Percentiles rank a stretch among this genome's conserved stretches.
These are phyloP conservation scores for Micractinium sp. DNA, from an alignment of 139 green algal genomes.

Conservation along the genomic window DNA sequence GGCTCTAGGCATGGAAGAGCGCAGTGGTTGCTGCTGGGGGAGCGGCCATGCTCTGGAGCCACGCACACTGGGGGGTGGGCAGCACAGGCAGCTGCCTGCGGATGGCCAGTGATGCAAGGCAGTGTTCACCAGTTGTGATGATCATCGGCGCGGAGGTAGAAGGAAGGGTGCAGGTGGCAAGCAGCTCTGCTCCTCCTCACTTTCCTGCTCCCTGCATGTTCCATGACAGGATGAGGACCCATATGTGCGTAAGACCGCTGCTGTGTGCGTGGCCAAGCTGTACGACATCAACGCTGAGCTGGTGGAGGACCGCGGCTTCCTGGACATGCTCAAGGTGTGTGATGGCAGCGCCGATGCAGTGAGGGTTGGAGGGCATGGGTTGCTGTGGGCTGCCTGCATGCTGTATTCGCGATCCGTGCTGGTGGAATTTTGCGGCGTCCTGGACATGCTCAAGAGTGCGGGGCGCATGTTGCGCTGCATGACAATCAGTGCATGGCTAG, in stretches of 20 bases:
- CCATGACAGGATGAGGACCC: slow-evolving; percentile 78
- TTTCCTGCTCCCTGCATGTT: background rate
- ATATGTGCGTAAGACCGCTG: slow-evolving; percentile 99
- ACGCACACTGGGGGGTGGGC: too few species aligned
- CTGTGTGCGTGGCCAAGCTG: slow-evolving; percentile 98
- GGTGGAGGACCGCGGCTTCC: slow-evolving; percentile 96
- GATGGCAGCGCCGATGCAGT: background rate
- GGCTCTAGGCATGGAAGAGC: background rate
- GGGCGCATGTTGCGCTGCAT: too few species aligned
- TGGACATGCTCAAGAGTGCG: too few species aligned
- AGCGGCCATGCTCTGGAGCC: too few species aligned
- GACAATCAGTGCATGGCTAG: too few species aligned
- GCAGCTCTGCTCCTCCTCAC: background rate
- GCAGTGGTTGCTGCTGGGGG: background rate
- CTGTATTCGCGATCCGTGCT: background rate
- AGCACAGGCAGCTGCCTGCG: background rate
- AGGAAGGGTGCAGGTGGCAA: background rate
- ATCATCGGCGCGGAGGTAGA: too few species aligned
- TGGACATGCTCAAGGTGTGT: slow-evolving; percentile 88
- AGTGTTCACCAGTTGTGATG: too few species aligned
- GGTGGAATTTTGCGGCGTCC: too few species aligned
- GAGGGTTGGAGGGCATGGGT: too few species aligned
- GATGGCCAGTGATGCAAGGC: too few species aligned
- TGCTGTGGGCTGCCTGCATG: too few species aligned
- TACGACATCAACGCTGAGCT: slow-evolving; percentile 97